Percentiles rank a stretch among this genome's conserved stretches.
Evolutionary conservation across 768 basidiomycete species (phyloP).

Genomic region (Suillus brevipes): DNA sequence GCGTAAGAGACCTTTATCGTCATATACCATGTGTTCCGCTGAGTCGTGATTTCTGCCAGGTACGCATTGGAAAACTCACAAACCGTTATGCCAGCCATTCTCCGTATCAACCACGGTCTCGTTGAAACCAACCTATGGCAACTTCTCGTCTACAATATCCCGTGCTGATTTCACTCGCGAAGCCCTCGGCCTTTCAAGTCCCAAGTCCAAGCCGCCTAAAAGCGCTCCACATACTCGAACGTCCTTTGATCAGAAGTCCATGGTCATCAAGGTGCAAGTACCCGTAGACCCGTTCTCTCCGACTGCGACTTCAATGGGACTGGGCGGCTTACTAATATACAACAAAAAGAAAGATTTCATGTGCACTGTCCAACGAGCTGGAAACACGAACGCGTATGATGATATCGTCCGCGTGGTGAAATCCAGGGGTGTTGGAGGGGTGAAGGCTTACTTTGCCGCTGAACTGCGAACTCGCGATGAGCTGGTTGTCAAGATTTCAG

Average conservation of each 20-base stretch:
- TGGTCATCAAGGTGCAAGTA: conserved; percentile 58
- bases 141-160: conserved; percentile 20
- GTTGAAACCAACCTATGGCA: conserved; percentile 44
- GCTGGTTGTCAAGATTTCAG: conserved; percentile 50
- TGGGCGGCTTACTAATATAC: conserved; percentile 44
- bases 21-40: background rate
- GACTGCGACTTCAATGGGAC: conserved; percentile 4
- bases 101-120: conserved; percentile 43
- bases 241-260: conserved; percentile 36
- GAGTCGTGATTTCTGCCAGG: conserved; percentile 30
- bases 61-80: conserved; percentile 49
- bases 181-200: conserved; percentile 28
- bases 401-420: conserved; percentile 39
- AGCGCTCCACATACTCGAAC: conserved; percentile 20
- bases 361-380: conserved; percentile 39
- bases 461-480: conserved; percentile 48
- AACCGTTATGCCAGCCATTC: conserved; percentile 48
- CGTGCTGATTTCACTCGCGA: conserved; percentile 32
- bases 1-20: conserved; percentile 35
- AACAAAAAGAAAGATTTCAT: conserved; percentile 55
- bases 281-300: conserved; percentile 27
- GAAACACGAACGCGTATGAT: conserved; percentile 41
- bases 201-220: conserved; percentile 18
- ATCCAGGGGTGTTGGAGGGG: conserved; percentile 41
- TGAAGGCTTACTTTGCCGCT: conserved; percentile 57